These are phyloP conservation scores for Phytophthora palmivora DNA, from an alignment of 352 stramenopile species.

Conservation along the genomic window DNA sequence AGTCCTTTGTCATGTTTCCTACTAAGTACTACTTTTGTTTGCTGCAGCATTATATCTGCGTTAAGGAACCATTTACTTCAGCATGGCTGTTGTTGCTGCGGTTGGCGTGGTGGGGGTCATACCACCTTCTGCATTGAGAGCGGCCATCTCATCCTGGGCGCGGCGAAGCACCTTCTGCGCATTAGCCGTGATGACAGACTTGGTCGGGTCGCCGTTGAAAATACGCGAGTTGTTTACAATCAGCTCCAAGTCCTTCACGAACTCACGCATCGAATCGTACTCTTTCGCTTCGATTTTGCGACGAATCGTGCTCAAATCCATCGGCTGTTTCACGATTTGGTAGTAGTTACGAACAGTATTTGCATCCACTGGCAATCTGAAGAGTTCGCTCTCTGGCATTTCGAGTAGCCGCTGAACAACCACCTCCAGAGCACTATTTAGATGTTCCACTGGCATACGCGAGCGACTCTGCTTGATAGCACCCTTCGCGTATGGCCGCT, in stretches of 20 bases:
- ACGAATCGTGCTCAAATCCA: conserved; percentile 77
- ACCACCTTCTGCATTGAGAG: conserved; percentile 61
- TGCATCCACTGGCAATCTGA: conserved; percentile 72
- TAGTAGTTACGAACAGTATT: conserved; percentile 78
- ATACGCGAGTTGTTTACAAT: conserved; percentile 87
- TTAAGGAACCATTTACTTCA: conserved; percentile 20
- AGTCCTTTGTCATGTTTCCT: conserved; percentile 11
- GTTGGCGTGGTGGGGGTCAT: conserved; percentile 42
- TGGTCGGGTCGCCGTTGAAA: conserved; percentile 79
- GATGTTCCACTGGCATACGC: conserved; percentile 76
- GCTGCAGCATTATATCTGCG: not conserved
- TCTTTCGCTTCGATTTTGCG: conserved; percentile 67
- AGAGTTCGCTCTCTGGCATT: conserved; percentile 84
- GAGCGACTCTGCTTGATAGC: conserved; percentile 77
- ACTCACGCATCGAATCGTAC: conserved; percentile 89
- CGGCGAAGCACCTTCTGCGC: conserved; percentile 78
- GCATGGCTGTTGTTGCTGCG: conserved; percentile 27
- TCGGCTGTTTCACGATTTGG: conserved; percentile 86
- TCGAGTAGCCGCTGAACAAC: conserved; percentile 73
- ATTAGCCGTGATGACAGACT: conserved; percentile 80
- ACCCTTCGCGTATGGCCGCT: conserved; percentile 78
- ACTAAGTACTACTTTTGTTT: conserved; percentile 11
- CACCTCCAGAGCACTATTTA: conserved; percentile 72
- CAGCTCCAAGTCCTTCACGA: conserved; percentile 87
- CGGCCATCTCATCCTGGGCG: conserved; percentile 78